Percentiles rank a stretch among this genome's conserved stretches.
Evolutionary conservation across 345 rosid species (phyloP).

Genomic region (Arabis hirsuta): DNA sequence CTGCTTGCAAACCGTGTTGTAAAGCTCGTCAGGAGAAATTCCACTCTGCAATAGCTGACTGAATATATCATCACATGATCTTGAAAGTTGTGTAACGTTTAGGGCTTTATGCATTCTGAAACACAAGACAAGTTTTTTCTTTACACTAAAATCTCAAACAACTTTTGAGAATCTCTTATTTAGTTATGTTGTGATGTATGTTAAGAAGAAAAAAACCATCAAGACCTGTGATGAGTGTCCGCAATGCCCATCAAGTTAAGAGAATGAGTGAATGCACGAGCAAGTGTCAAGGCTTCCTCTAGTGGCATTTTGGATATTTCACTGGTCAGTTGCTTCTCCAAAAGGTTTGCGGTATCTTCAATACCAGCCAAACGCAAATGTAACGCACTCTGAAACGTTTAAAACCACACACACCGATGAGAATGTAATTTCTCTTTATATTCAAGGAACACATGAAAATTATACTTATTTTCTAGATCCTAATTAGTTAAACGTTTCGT

Average conservation of each 20-base stretch:
- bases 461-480: background rate
- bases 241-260: constrained; percentile 95
- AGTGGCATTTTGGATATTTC: constrained; percentile 85
- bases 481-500: background rate
- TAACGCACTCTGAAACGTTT: constrained; percentile 71
- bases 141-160: background rate
- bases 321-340: constrained; percentile 80
- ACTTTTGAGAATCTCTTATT: background rate
- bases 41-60: constrained; percentile 81
- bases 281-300: constrained; percentile 84
- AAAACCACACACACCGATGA: background rate
- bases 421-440: background rate
- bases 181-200: background rate
- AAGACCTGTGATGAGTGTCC: constrained; percentile 90
- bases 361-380: constrained; percentile 85
- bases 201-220: background rate
- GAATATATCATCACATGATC: constrained; percentile 94
- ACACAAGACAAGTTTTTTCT: background rate
- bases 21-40: constrained; percentile 75
- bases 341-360: constrained; percentile 78
- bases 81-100: constrained; percentile 60
- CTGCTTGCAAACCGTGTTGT: constrained; percentile 87
- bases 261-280: constrained; percentile 94
- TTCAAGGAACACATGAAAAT: background rate
- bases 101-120: constrained; percentile 76